These are phyloP conservation scores for Helicostylum pulchrum DNA, from an alignment of 192 early-diverging fungal genomes.

Conservation along the genomic window DNA sequence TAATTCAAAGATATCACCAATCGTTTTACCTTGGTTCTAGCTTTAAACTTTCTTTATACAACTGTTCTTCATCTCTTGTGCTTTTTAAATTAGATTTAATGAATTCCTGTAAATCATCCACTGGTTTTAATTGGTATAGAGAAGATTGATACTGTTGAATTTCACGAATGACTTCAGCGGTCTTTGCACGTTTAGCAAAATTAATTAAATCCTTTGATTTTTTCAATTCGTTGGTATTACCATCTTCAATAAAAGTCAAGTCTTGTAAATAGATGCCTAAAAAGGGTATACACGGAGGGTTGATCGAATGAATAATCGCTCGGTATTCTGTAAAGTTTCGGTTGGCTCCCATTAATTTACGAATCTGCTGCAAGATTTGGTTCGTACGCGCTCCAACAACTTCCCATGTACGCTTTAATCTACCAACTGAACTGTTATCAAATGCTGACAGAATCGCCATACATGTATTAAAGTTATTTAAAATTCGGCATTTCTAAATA, in stretches of 20 bases:
- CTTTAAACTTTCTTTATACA: slow-evolving; percentile 76
- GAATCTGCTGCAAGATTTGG: slow-evolving; percentile 59
- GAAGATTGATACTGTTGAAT: slow-evolving; percentile 87
- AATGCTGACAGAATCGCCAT: slow-evolving; percentile 85
- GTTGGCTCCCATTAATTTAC: slow-evolving; percentile 69
- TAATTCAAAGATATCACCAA: neutral
- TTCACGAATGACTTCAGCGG: slow-evolving; percentile 84
- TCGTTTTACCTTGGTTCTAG: slow-evolving; percentile 70
- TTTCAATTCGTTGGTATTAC: slow-evolving; percentile 71
- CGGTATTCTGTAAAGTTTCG: slow-evolving; percentile 85
- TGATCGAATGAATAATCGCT: slow-evolving; percentile 74
- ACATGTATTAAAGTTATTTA: slow-evolving; percentile 93
- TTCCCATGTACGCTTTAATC: slow-evolving; percentile 91
- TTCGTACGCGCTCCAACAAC: slow-evolving; percentile 49
- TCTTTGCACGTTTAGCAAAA: slow-evolving; percentile 84
- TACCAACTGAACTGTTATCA: slow-evolving; percentile 81
- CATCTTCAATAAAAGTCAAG: slow-evolving; percentile 88
- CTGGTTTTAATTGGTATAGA: slow-evolving; percentile 72
- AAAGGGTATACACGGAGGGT: slow-evolving; percentile 81
- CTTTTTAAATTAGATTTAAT: slow-evolving; percentile 66
- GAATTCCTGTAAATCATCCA: slow-evolving; percentile 80
- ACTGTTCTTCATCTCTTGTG: slow-evolving; percentile 62
- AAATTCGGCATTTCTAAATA: slow-evolving; percentile 55
- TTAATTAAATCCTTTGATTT: slow-evolving; percentile 76
- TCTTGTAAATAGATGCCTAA: slow-evolving; percentile 84